Evolutionary conservation across 2,329 filamentous ascomycete species (phyloP).

Genomic region (Purpureocillium lavendulum): DNA sequence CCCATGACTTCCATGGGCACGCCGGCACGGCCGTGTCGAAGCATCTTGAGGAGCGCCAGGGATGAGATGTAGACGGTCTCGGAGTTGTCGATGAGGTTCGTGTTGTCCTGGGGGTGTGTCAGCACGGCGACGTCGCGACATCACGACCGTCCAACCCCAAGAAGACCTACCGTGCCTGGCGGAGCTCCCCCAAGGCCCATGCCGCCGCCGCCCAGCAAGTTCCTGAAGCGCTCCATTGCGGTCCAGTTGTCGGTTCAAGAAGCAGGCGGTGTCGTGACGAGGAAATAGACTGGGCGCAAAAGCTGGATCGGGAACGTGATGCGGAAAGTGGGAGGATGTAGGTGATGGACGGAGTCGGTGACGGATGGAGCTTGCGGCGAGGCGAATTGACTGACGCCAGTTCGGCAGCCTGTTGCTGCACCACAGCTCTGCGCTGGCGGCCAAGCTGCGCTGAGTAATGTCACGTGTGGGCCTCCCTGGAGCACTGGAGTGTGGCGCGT

Average conservation of each 20-base stretch:
- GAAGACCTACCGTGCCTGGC: constrained; percentile 28
- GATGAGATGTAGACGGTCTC: constrained; percentile 99
- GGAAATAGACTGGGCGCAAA: too few species aligned
- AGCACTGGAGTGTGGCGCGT: too few species aligned
- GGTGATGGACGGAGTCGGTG: too few species aligned
- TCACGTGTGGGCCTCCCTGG: constrained; percentile 7
- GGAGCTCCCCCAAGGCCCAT: constrained; percentile 51
- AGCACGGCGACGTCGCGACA: not conserved
- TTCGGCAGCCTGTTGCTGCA: too few species aligned
- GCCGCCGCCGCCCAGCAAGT: constrained; percentile 72
- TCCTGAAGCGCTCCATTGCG: constrained; percentile 84
- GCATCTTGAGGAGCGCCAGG: constrained; percentile 94
- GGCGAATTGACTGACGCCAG: not conserved
- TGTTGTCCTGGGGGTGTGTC: constrained; percentile 62
- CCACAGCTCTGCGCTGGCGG: too few species aligned
- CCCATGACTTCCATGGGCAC: constrained; percentile 99
- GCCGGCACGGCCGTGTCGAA: constrained; percentile 92
- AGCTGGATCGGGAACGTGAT: not conserved
- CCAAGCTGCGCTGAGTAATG: constrained; percentile 6
- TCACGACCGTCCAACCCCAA: not conserved
- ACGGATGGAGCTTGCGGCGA: constrained; percentile 6
- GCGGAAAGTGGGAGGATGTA: not conserved
- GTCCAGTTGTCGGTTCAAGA: too few species aligned
- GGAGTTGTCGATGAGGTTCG: constrained; percentile 92
- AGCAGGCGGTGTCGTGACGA: constrained; percentile 2